phyloP scores from a whole-genome alignment of 352 stramenopile species.

The Phytopythium vexans region DNA sequence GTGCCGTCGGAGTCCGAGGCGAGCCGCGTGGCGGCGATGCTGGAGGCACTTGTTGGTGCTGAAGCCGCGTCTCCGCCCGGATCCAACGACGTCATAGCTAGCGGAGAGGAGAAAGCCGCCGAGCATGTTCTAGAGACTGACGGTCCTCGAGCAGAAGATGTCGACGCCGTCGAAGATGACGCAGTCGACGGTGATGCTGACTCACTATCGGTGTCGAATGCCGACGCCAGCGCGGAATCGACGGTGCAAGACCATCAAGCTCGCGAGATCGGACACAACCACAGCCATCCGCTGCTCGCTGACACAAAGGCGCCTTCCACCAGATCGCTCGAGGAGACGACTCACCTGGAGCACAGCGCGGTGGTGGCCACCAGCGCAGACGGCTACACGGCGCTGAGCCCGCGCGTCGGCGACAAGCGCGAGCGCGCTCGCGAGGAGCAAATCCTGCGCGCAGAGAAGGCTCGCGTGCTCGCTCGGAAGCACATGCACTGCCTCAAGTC shows the following conservation, averaged over 20 bases:
- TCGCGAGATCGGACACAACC: no score
- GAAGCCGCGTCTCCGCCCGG: conserved; percentile 11
- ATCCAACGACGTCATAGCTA: no score
- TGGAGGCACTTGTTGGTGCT: conserved; percentile 21
- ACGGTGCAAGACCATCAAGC: no score
- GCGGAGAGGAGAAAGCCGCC: no score
- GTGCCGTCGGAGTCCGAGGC: conserved; percentile 11
- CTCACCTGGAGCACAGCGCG: neutral
- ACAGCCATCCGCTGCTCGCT: no score
- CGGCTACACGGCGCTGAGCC: conserved; percentile 11
- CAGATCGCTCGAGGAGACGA: neutral
- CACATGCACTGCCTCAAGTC: conserved; percentile 48
- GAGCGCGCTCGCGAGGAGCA: conserved; percentile 25
- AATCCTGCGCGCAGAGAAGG: conserved; percentile 41
- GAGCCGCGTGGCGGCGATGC: conserved; percentile 10
- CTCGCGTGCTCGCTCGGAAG: conserved; percentile 38
- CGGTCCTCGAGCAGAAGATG: no score
- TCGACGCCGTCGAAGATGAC: no score
- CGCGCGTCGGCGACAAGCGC: conserved; percentile 16
- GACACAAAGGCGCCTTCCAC: neutral
- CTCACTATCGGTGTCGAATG: no score
- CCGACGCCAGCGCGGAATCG: no score
- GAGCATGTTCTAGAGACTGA: no score
- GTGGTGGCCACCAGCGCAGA: conserved; percentile 2
- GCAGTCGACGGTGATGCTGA: no score